A percentile compares a stretch with the other conserved stretches of the same genome.
These are phyloP conservation scores for Chrysopogon serrulatus DNA, from an alignment of 176 grass and related monocot species.

Conservation along the genomic window DNA sequence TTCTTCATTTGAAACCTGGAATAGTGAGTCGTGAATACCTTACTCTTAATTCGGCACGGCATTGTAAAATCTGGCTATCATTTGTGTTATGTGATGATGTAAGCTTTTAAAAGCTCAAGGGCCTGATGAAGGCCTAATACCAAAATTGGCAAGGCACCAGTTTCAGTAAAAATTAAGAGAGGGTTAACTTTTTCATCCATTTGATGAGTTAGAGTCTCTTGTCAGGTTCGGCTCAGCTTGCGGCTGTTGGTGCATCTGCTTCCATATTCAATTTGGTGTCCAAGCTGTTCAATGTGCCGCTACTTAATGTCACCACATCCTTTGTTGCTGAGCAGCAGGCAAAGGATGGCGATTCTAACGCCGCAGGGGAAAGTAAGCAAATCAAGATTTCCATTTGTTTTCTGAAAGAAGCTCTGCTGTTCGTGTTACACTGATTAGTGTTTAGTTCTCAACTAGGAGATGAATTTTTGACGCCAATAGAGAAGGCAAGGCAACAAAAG, in stretches of 20 bases:
- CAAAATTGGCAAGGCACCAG: background rate
- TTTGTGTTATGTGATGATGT: no score
- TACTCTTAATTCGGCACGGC: background rate
- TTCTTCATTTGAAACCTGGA: no score
- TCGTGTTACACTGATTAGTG: background rate
- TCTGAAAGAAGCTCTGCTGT: background rate
- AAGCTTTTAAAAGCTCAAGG: no score
- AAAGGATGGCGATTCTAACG: background rate
- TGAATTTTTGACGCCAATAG: background rate
- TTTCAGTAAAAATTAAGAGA: background rate
- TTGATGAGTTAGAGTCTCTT: background rate
- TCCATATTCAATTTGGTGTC: constrained; percentile 94
- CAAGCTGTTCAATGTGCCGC: constrained; percentile 82
- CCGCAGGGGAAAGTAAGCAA: constrained; percentile 11
- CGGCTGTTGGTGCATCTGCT: constrained; percentile 73
- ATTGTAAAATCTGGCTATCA: background rate
- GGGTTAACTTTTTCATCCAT: background rate
- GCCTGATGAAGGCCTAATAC: background rate
- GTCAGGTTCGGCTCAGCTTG: constrained; percentile 69
- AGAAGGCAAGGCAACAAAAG: constrained; percentile 19
- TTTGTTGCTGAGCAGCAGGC: constrained; percentile 93
- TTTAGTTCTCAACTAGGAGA: constrained; percentile 43
- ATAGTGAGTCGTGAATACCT: background rate
- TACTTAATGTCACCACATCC: constrained; percentile 91
- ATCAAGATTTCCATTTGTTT: background rate